Conservation (phyloP, 176 grass and related monocot species). For the Oryza coarctata region DNA sequence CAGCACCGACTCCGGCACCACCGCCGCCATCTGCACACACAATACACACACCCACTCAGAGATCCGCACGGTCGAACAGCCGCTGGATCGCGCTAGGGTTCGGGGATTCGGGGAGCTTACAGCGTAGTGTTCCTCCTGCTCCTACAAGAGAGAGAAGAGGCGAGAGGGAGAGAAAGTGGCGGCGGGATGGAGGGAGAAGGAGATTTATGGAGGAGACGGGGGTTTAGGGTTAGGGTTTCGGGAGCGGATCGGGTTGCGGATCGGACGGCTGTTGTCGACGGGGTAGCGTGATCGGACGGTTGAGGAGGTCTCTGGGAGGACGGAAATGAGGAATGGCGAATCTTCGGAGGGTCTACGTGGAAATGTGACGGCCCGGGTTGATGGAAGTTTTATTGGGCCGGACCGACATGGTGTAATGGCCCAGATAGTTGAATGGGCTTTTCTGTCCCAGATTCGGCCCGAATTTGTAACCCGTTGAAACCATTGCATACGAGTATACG, state of each 20-base stretch:
- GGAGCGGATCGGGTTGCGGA: background rate
- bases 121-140: too few relatives aligned
- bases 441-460: too few relatives aligned
- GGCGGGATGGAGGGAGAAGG: background rate
- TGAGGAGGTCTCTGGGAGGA: background rate
- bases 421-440: too few relatives aligned
- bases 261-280: constrained; percentile 13
- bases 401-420: background rate
- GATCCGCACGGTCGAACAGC: background rate
- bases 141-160: too few relatives aligned
- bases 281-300: background rate
- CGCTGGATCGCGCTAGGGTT: background rate
- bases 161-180: constrained; percentile 1
- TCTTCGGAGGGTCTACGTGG: background rate
- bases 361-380: background rate
- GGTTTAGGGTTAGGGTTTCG: constrained; percentile 19
- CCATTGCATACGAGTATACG: too few relatives aligned
- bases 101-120: background rate
- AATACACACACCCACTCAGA: background rate
- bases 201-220: background rate
- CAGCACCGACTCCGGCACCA: constrained; percentile 70
- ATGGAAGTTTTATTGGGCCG: too few relatives aligned
- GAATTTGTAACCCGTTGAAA: too few relatives aligned
- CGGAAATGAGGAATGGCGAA: background rate
- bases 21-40: background rate